Base-by-base conservation (phyloP, 1,284 basidiomycete species). In the Ustilago curta region DNA sequence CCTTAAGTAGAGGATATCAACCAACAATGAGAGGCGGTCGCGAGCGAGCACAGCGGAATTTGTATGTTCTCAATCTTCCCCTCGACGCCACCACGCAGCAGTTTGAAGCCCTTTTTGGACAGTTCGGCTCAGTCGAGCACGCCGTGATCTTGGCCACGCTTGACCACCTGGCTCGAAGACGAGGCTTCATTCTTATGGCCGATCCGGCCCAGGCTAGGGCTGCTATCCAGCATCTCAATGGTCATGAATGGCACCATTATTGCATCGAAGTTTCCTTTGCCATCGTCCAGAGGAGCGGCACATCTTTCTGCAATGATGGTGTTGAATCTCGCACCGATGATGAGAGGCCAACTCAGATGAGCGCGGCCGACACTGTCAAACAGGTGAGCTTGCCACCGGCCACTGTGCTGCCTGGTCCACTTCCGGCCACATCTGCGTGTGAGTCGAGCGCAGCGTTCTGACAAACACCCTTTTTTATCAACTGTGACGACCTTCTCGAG, bases 191-290 rank as follows among this genome's bases (percentile, higher is more conserved):
- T 39, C 80, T 84, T 60, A 84, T 84, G 83, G 67, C 73, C 8
- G 50, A 60, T 12, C 53, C 81, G 3, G 29, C 45, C n/a, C 68
- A 80, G 43, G 83, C 83, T 7, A 71, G 67, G 19, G 60, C 56
- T 29, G 83, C 83, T 6, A 75, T 84, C 42, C 66, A 77, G 18
- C 53, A 51, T 19, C 68, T 84, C 40, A 72, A 83, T 43, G 80
- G 81, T 11, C 69, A 67, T 47, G 60, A 70, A 18, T 84, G 83
- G 83, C 70, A 77, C 50, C 74, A 81, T 19, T 84, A 84, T 51
- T 80, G 82, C 12, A 76, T 84, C 60, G 83, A 84, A 44, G 83
- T 84, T 18, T 84, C 82, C 4, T 84, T 82, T 53, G 82, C 83
- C 19, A 80, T 83, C 23, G 80, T 84, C 2, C 83, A 84, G 59